Evolutionary conservation across 371 early-diverging fungal genomes (phyloP).

Genomic region (Apophysomyces ossiformis): DNA sequence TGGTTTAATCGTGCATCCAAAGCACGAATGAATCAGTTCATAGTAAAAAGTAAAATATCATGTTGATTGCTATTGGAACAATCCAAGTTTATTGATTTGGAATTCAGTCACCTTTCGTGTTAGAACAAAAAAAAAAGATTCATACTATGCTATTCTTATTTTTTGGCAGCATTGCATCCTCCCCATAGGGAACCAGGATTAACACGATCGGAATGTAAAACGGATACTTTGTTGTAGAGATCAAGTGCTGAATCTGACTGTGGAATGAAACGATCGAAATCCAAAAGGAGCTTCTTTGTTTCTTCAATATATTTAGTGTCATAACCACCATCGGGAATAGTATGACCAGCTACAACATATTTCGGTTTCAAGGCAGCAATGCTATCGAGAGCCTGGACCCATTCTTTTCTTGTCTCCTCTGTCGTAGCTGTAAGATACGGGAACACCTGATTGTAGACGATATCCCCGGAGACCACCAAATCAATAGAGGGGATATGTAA

Average conservation of each 20-base stretch:
- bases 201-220: slow-evolving; percentile 5
- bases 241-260: not conserved
- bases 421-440: not conserved
- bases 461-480: slow-evolving; percentile 4
- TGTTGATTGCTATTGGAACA: not conserved
- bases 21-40: no score
- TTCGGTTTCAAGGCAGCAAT: not conserved
- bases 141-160: not conserved
- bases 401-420: not conserved
- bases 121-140: not conserved
- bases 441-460: slow-evolving; percentile 1
- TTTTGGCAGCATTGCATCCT: slow-evolving; percentile 1
- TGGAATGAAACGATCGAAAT: not conserved
- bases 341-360: not conserved
- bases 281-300: slow-evolving; percentile 1
- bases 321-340: slow-evolving; percentile 2
- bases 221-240: not conserved
- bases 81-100: no score
- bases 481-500: not conserved
- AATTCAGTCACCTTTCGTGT: no score
- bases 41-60: no score
- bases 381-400: not conserved
- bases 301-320: slow-evolving; percentile 2
- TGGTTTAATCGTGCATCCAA: no score
- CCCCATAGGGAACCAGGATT: slow-evolving; percentile 7